Evolutionary conservation across 2,329 filamentous ascomycete genomes (phyloP), one percentile per base, ranked within the genome.

Genomic region (Paramyrothecium roridum): DNA sequence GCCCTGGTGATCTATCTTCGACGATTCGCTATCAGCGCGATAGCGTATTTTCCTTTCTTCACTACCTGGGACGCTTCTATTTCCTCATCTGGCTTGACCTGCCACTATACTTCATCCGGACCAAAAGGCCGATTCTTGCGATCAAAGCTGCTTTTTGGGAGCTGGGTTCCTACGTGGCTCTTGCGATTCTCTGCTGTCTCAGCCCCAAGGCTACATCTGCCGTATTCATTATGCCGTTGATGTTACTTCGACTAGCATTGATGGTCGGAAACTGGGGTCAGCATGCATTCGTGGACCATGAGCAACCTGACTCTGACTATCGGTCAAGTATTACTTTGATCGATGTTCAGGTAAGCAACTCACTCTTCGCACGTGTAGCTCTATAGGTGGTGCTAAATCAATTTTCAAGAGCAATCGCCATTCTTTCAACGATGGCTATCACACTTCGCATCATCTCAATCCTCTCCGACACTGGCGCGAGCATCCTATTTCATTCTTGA

Each of bases 181-280:
- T 87, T 57, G 79, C 78, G 63, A 63, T 76, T 48, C 70, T 85
- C 59, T 80, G 79, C 56, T 71, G 66, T 8, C 69, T 79, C 49
- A 82, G 86, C 67, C 66, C 76, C 20, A 73, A 73, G 2, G 82
- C 89, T 0, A 82, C 87, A 0, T 65, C 83, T 6, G 90, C 88
- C 63, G 84, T 84, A 0, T 80, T 90, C 30, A 63, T 92, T 1
- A 66, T 91, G 1, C 90, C 90, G 0, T 77, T 92, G 21, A 61
- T 82, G 3, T 69, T 88, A 26, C 79, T 93, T 70, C 80, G 90
- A 1, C 62, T 90, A 19, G 89, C 85, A 0, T 70, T 93, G 59
- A 93, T 93, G 90, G 79, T 90, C 8, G 90, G 90, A 1, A 93
- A 93, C 66, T 93, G 89, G 88, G 90, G 88, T 3, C 90, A 93